These are phyloP conservation scores for Boletus sensibilis DNA, from an alignment of 768 basidiomycete species.

Conservation along the genomic window DNA sequence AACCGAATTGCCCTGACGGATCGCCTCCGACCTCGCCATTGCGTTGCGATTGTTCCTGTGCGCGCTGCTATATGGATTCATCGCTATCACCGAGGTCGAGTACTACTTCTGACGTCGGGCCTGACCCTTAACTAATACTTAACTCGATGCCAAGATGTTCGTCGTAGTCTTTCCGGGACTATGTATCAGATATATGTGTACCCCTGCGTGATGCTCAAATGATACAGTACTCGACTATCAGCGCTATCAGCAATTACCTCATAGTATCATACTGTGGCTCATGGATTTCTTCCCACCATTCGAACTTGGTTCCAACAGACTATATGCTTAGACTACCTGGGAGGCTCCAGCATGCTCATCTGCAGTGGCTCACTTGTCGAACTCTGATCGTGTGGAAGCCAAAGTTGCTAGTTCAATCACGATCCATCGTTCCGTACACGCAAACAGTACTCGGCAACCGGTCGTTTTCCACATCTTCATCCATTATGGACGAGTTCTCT, in stretches of 20 bases:
- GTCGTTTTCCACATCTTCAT: constrained; percentile 1
- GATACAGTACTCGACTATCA: not conserved
- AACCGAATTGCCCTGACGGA: not conserved
- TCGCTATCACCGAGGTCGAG: not conserved
- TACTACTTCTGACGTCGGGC: not conserved
- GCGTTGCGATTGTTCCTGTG: not conserved
- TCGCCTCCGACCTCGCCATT: too few relatives aligned
- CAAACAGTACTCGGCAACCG: not conserved
- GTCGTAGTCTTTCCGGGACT: not conserved
- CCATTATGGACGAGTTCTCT: constrained; percentile 5
- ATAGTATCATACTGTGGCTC: not conserved
- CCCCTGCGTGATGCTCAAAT: not conserved
- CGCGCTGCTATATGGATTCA: not conserved
- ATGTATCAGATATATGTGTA: not conserved
- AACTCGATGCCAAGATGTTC: not conserved
- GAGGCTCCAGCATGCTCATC: not conserved
- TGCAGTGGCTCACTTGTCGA: not conserved
- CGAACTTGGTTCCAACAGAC: not conserved
- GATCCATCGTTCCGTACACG: not conserved
- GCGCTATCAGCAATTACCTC: not conserved
- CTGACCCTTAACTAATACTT: not conserved
- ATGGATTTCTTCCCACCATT: not conserved
- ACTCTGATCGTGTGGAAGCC: not conserved
- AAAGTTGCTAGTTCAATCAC: not conserved
- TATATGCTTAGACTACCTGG: constrained; percentile 8